Percentiles rank a stretch among this genome's conserved stretches.
Evolutionary conservation across 768 basidiomycete genomes (phyloP).

Genomic region (Russula vinacea): DNA sequence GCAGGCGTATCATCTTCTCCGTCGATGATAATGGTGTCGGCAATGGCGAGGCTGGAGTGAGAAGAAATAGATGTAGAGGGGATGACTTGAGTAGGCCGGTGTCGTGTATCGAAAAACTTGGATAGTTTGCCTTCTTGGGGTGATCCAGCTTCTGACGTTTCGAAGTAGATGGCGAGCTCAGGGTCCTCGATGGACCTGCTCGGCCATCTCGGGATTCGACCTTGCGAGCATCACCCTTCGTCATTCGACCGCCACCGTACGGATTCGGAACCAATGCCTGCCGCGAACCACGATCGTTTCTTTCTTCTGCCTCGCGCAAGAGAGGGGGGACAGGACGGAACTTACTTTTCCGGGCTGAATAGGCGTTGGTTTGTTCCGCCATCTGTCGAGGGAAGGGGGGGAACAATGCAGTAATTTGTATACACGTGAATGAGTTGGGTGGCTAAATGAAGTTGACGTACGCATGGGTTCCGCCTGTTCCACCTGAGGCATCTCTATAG

Average conservation of each 20-base stretch:
- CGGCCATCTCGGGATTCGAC: neutral
- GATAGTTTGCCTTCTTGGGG: neutral
- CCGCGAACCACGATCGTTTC: neutral
- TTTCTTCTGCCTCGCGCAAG: conserved; percentile 1
- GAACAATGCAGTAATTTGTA: neutral
- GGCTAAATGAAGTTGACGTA: conserved; percentile 1
- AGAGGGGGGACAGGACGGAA: neutral
- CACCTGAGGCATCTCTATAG: conserved; percentile 20
- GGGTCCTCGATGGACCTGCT: neutral
- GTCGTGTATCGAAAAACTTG: neutral
- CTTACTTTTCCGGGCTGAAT: conserved; percentile 17
- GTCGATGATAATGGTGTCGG: conserved; percentile 14
- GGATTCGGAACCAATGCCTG: conserved; percentile 7
- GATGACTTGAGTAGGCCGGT: neutral
- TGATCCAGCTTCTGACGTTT: conserved; percentile 17
- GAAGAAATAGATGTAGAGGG: conserved; percentile 7
- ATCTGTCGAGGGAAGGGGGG: conserved; percentile 2
- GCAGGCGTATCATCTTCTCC: conserved; percentile 7
- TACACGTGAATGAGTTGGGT: neutral
- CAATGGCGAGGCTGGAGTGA: neutral
- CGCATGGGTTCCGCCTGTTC: neutral
- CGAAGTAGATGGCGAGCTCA: neutral
- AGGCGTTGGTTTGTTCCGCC: neutral
- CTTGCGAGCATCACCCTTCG: neutral
- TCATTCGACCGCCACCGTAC: conserved; percentile 9